phyloP scores from a whole-genome alignment of 495 filamentous ascomycete species.

The Daldinia vernicosa region DNA sequence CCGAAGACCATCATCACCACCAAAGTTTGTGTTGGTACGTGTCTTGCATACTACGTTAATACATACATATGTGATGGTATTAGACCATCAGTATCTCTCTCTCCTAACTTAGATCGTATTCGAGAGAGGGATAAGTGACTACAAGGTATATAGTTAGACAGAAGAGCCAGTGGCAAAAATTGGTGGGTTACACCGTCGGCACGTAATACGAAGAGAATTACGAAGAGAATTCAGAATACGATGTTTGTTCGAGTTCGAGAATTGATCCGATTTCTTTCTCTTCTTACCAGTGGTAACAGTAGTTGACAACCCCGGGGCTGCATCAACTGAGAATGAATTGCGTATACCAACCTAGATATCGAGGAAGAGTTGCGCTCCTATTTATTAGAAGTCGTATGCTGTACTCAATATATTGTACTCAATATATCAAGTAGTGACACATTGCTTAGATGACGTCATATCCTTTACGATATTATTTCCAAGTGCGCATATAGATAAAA shows the following conservation, averaged over 20 bases:
- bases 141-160: slow-evolving; percentile 9
- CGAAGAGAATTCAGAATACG: slow-evolving; percentile 4
- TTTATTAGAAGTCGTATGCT: too few species aligned
- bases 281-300: neutral
- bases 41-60: slow-evolving; percentile 27
- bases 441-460: too few species aligned
- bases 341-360: neutral
- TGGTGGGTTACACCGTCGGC: slow-evolving; percentile 5
- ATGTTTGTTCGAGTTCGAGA: slow-evolving; percentile 1
- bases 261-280: neutral
- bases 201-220: slow-evolving; percentile 5
- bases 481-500: too few species aligned
- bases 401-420: too few species aligned
- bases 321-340: too few species aligned
- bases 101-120: slow-evolving; percentile 31
- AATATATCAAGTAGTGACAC: too few species aligned
- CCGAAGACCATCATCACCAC: slow-evolving; percentile 22
- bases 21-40: slow-evolving; percentile 27
- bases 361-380: neutral
- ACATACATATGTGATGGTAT: neutral
- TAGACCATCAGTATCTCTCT: too few species aligned
- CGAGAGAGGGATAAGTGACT: neutral
- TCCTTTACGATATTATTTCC: too few species aligned
- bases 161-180: slow-evolving; percentile 4
- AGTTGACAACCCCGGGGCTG: neutral